Evolutionary conservation across 441 rosid genomes (phyloP), one percentile per base, ranked within the genome.

Genomic region (Isatis lusitanica): DNA sequence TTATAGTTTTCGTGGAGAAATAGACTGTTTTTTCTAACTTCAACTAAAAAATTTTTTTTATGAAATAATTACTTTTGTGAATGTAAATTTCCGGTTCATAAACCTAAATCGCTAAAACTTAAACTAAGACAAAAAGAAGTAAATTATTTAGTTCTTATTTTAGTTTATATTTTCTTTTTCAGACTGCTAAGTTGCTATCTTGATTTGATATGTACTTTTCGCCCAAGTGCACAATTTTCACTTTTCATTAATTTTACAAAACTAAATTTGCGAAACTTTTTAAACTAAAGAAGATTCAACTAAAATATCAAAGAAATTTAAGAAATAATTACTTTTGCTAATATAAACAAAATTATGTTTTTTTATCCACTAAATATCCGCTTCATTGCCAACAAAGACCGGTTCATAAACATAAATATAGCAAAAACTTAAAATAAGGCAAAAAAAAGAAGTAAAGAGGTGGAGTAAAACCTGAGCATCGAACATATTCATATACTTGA

Each of bases 401-500:
- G 24, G 31, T 59, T 59, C 17, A 11, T 59, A 6, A 1, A 59
- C 5, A 42, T 57, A 59, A 26, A 24, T 50, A 64, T 50, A 64
- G 21, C 40, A 42, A 53, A 38, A 63, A 31, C 33, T 4, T 16
- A 18, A 33, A 31, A 35, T 24, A 55, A 44, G 47, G 16, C 40
- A 16, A 60, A 11, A 16, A 60, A 11, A 68, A 44, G 1, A 30
- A 36, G 40, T 30, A 58, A 30, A 59, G 43, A 52, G 35, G 10
- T 56, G 15, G 30, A 69, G 52, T 69, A 71, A 70, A 66, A 90
- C 96, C 90, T 90, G 92, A 66, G 98, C 97, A 79, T 94, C 97
- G 72, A 92, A 94, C 97, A 94, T 94, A 84, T 94, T 94, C 88
- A 83, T 92, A 81, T 92, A 94, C 51, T 83, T 94, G 66, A 94